phyloP scores from a whole-genome alignment of 2,329 filamentous ascomycete genomes.

The Penicillium expansum region DNA sequence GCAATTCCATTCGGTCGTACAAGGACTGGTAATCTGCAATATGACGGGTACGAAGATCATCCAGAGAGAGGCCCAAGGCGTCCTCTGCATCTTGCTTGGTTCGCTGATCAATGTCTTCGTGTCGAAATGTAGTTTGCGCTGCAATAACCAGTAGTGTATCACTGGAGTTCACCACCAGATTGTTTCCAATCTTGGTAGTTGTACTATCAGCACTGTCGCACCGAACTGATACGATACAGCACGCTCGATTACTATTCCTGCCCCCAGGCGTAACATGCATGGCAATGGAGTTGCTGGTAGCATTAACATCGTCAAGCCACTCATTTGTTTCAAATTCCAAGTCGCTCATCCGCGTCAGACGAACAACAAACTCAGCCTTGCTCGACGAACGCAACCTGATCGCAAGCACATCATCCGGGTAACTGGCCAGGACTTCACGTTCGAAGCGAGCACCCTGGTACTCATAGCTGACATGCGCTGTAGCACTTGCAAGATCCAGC shows the following conservation, averaged over 20 bases:
- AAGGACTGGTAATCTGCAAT: slow-evolving; percentile 35
- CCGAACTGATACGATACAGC: slow-evolving; percentile 31
- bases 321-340: slow-evolving; percentile 47
- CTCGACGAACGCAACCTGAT: slow-evolving; percentile 29
- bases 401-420: slow-evolving; percentile 43
- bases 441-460: slow-evolving; percentile 32
- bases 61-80: slow-evolving; percentile 23
- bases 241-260: slow-evolving; percentile 32
- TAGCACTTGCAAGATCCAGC: slow-evolving; percentile 41
- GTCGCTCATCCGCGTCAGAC: slow-evolving; percentile 40
- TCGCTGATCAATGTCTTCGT: slow-evolving; percentile 21
- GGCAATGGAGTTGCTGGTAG: slow-evolving; percentile 30
- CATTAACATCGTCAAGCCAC: slow-evolving; percentile 40
- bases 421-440: slow-evolving; percentile 45
- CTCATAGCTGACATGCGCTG: slow-evolving; percentile 40
- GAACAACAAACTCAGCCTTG: slow-evolving; percentile 31
- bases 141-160: slow-evolving; percentile 39
- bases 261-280: slow-evolving; percentile 43
- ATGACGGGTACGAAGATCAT: slow-evolving; percentile 30
- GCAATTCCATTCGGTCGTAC: slow-evolving; percentile 32
- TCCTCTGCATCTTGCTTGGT: slow-evolving; percentile 30
- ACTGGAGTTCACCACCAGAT: slow-evolving; percentile 38
- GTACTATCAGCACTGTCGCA: slow-evolving; percentile 28
- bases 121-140: slow-evolving; percentile 43
- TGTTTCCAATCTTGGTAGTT: slow-evolving; percentile 35